Percentiles rank a stretch among this genome's conserved stretches.
phyloP scores from a whole-genome alignment of 1,139 yeast species.

The Magnusiomyces starmeri region DNA sequence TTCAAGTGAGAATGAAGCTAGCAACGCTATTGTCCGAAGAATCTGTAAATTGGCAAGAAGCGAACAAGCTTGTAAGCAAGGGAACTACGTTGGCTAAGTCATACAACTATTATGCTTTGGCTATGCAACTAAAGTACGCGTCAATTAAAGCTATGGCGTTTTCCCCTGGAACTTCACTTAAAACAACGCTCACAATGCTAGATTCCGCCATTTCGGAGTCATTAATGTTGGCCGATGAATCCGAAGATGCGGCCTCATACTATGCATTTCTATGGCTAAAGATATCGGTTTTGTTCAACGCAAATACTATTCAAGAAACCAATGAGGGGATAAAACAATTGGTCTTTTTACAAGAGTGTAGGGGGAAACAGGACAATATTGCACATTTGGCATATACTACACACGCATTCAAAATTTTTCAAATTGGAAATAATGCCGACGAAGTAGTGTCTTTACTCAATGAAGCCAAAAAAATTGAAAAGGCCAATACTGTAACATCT shows the following conservation, averaged over 20 bases:
- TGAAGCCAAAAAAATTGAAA: conserved; percentile 9
- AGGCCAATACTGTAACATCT: too few relatives aligned
- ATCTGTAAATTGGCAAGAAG: conserved; percentile 12
- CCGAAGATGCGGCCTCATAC: not conserved
- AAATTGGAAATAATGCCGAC: conserved; percentile 1
- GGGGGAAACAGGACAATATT: conserved; percentile 10
- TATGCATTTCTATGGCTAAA: conserved; percentile 4
- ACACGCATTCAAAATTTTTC: conserved; percentile 14
- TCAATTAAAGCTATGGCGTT: conserved; percentile 9
- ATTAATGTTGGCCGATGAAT: not conserved
- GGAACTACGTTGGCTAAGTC: conserved; percentile 15
- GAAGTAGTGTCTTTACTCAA: conserved; percentile 4
- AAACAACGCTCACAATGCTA: not conserved
- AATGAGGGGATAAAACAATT: conserved; percentile 13
- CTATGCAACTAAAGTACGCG: conserved; percentile 13
- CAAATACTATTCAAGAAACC: conserved; percentile 7
- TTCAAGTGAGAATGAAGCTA: conserved; percentile 15
- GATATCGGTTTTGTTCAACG: conserved; percentile 7
- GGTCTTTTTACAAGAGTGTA: conserved; percentile 7
- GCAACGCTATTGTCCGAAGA: conserved; percentile 13
- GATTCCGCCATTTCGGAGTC: conserved; percentile 1
- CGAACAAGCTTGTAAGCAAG: conserved; percentile 11
- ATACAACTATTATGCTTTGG: conserved; percentile 10
- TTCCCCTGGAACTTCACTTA: not conserved
- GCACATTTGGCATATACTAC: conserved; percentile 10